Evolutionary conservation across 2,329 filamentous ascomycete genomes (phyloP), one percentile per base, ranked within the genome.

Genomic region (Hypomyces perniciosus): DNA sequence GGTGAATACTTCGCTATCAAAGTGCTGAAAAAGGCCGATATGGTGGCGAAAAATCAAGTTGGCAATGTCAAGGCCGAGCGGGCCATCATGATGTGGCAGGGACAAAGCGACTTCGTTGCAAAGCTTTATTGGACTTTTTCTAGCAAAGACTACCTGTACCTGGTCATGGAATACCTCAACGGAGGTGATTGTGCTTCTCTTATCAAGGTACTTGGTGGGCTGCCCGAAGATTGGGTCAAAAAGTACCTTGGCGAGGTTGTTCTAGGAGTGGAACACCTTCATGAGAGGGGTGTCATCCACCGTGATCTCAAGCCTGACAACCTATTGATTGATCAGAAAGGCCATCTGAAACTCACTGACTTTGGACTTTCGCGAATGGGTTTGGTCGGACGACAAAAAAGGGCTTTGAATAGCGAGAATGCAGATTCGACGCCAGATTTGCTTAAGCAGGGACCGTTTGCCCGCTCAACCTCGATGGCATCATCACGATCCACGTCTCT

Each of bases 11-110:
- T 92, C 67, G 93, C 93, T 8, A 97, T 99, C 73, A 99, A 99
- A 65, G 93, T 97, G 1, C 70, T 99, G 53, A 97, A 97, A 66
- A 99, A 99, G 71, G 91, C 93, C n/a, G 93, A 99, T 74, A 99
- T 99, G 93, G 90, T 99, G 56, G 93, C 93, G 55, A 99, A 99
- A 71, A 99, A 99, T 67, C 93, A 99, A 66, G 91, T 99, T 60
- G 96, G 93, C 59, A 99, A 99, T 64, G 93, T 99, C 63, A 97
- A 99, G 70, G 93, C 95, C 7, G 93, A 99, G 70, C 83, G 93
- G 58, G 95, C 95, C 26, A 99, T 99, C 65, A 97, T 99, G 93
- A 99, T 99, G 93, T 97, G 93, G 89, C 93, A 99, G 72, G 93
- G 93, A 26, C 90, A 97, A 68, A 99, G 95, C 67, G 93, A 99